Base-by-base conservation (phyloP, 257 asterid genomes). In the Solanum appendiculatum region DNA sequence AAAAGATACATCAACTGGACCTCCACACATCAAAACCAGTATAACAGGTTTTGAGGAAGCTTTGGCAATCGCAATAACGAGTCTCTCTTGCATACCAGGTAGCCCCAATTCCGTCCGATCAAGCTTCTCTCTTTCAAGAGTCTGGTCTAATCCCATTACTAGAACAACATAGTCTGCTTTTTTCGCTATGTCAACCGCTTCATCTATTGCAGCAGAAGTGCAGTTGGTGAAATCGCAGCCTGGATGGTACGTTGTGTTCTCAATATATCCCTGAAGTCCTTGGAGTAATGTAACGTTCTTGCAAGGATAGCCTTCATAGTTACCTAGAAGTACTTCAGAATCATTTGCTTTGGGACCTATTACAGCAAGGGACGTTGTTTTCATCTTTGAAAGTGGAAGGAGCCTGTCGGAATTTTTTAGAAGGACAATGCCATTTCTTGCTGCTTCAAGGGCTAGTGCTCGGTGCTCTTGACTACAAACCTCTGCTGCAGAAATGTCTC, bases 301-400 rank as follows among this genome's bases (percentile, higher is more conserved):
- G 90, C 98, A 93, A 15, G 95, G 96, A 5, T 48, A 82, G 42
- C 98, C 98, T 89, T 91, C 95, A 33, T 95, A 94, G 90, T 94
- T 93, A 21, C 96, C 98, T 0, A 91, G 80, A 51, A 92, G 85
- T 1, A 68, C 44, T 13, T 83, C 60, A 3, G 92, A 31, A 37
- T 86, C 84, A 58, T 94, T 91, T 10, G 93, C 98, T 23, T 88
- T 89, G 33, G 96, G 98, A 66, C 96, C 96, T 18, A 95, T 93
- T 3, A 95, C 81, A 16, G 94, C 96, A 21, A 95, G 84, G 2
- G 95, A 91, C 12, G 1, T 83, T 89, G 88, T 80, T 21, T 88
- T 44, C 37, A 64, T 63, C 89, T 91, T 92, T 6, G 94, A 86
- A n/a, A 95, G 85, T 3, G 98, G 98, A 82, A 95, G 96, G 91